Conservation (phyloP, 202 grass and related monocot genomes). For the Carex arenaria region DNA sequence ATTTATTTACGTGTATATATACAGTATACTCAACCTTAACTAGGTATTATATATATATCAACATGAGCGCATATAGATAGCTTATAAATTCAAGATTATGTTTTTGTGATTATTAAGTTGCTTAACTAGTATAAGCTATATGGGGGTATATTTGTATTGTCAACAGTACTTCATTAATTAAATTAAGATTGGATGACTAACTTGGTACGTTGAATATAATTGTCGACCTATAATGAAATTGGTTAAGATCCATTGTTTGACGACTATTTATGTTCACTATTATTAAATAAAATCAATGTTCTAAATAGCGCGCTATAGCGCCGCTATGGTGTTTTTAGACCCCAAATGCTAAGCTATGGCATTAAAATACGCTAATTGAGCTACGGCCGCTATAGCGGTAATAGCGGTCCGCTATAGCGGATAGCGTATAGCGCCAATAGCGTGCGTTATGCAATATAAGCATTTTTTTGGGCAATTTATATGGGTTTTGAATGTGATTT, state of each 20-base stretch:
- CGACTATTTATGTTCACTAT: not conserved
- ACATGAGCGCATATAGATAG: slow-evolving; percentile 17
- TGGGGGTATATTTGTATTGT: not conserved
- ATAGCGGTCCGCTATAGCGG: too few relatives aligned
- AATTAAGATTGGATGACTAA: not conserved
- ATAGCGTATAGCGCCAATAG: too few relatives aligned
- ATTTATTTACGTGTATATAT: not conserved
- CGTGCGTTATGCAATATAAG: too few relatives aligned
- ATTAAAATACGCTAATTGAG: too few relatives aligned
- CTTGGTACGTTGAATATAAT: not conserved
- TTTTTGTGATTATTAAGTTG: not conserved
- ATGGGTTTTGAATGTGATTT: too few relatives aligned
- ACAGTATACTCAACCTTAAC: not conserved
- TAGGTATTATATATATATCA: not conserved
- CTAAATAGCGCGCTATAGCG: too few relatives aligned
- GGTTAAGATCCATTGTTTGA: not conserved
- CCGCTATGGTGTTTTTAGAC: too few relatives aligned
- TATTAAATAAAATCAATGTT: not conserved
- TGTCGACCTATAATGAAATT: not conserved
- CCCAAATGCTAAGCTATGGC: too few relatives aligned
- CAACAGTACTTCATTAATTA: not conserved
- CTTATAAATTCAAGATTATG: not conserved
- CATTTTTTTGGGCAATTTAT: too few relatives aligned
- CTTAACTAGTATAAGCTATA: not conserved
- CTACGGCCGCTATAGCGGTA: too few relatives aligned